Evolutionary conservation across 2,329 filamentous ascomycete genomes (phyloP), one percentile per base, ranked within the genome.

Genomic region (Endoconidiophora laricicola): DNA sequence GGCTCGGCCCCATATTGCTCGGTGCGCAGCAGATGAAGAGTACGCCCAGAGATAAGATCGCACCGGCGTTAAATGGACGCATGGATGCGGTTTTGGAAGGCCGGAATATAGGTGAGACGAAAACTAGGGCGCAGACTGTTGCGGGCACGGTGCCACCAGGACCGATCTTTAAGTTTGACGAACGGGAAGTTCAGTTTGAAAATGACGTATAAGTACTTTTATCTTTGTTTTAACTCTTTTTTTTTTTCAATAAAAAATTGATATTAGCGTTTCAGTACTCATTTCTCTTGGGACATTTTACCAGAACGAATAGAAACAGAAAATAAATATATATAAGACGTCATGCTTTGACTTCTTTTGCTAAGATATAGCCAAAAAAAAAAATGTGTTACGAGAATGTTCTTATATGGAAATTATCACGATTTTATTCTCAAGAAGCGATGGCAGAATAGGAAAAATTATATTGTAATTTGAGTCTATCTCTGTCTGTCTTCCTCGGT

Each of bases 31-130:
- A 59, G 4, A 68, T 66, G 52, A 60, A 67, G 39, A 59, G 60
- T 3, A 62, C 65, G 14, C 54, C 69, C 33, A 45, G 49, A 9
- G 48, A 50, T 33, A 50, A 50, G 26, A 43, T 47, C 22, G 26
- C 46, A 14, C 44, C 51, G 60, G 70, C 69, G 46, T 64, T 78
- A 16, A 78, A 78, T 57, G 75, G 72, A 49, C 66, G 73, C 6
- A 67, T 68, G 59, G 62, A 65, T 20, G 54, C 54, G 6, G 61
- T 63, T 12, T 58, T 57, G 14, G 67, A 65, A n/a, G 65, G 66
- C 4, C 39, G 40, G 26, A 52, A 51, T 57, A 62, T 68, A n/a
- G 70, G 69, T 1, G 62, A 62, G 48, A 65, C 62, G 55, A 47
- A 55, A 18, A 69, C 63, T 52, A 60, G 72, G 29, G 55, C 62